Evolutionary conservation across 257 asterid genomes (phyloP).

Genomic region (Solanum appendiculatum): DNA sequence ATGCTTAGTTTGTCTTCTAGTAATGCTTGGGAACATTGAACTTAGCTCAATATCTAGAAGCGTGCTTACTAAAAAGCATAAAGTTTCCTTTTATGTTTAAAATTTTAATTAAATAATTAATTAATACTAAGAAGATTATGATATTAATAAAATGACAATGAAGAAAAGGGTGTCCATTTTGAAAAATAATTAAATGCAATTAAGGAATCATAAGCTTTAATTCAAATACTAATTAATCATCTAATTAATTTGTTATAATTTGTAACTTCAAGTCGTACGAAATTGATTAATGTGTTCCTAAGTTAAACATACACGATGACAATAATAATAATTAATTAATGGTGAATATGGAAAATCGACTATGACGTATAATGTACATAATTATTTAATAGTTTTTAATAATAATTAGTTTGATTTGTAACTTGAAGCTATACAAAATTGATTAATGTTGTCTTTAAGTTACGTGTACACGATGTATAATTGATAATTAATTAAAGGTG

Average conservation of each 20-base stretch:
- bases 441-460: neutral
- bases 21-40: neutral
- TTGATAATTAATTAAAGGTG: neutral
- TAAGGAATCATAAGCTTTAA: neutral
- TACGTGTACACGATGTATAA: neutral
- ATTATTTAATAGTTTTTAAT: neutral
- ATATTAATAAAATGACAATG: neutral
- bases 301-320: neutral
- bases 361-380: neutral
- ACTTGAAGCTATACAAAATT: neutral
- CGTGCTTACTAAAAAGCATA: constrained; percentile 10
- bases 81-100: neutral
- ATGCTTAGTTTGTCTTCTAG: constrained; percentile 25
- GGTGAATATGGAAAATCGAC: neutral
- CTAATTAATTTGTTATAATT: neutral
- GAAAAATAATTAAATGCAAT: neutral
- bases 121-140: neutral
- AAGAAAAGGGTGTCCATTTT: neutral
- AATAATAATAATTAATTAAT: neutral
- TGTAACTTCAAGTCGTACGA: neutral
- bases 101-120: neutral
- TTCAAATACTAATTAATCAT: neutral
- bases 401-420: neutral
- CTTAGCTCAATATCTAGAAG: neutral
- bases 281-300: neutral